Conservation (phyloP, 352 stramenopile genomes). For the Elongisporangium prolatum region DNA sequence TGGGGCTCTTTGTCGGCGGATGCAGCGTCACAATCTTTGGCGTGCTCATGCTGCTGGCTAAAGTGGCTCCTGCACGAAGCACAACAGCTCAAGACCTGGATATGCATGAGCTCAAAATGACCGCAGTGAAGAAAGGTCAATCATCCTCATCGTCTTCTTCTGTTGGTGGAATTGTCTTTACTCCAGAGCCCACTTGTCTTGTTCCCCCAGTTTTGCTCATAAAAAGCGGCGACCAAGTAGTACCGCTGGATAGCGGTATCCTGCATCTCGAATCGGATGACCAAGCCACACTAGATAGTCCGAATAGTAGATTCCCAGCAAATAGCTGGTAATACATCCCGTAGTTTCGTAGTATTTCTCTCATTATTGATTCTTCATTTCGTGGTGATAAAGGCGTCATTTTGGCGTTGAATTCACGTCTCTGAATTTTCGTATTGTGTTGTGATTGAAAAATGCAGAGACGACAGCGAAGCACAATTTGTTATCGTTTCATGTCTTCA, state of each 20-base stretch:
- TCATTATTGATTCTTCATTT: background rate
- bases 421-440: background rate
- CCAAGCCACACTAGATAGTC: background rate
- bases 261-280: background rate
- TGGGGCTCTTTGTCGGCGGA: slow-evolving; percentile 17
- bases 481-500: background rate
- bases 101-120: background rate
- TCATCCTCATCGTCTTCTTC: background rate
- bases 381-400: background rate
- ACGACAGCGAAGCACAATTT: no score
- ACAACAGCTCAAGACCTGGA: background rate
- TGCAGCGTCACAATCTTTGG: slow-evolving; percentile 23
- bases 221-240: background rate
- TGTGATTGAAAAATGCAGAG: no score
- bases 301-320: background rate
- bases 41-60: slow-evolving; percentile 30
- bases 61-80: slow-evolving; percentile 9
- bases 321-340: background rate
- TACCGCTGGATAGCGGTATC: background rate
- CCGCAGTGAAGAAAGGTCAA: background rate
- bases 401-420: background rate
- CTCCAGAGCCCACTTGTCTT: background rate
- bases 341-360: no score
- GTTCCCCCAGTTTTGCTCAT: background rate
- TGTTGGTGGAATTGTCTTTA: background rate